Percentiles rank a stretch among this genome's conserved stretches.
Conservation (phyloP, 768 basidiomycete genomes). For the Serendipita vermifera region DNA sequence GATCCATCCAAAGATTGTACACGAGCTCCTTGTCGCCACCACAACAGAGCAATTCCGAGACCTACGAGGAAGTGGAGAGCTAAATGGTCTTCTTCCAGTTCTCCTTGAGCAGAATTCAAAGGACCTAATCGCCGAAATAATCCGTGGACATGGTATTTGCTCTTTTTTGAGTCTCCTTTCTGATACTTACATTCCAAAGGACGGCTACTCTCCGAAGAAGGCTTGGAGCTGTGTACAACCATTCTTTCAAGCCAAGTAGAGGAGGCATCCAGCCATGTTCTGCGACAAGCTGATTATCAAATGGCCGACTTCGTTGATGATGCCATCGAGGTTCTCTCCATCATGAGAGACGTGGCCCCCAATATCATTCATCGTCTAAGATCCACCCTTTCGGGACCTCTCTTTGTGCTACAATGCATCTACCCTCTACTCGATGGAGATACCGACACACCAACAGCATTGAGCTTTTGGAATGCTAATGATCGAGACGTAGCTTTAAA, state of each 20-base stretch:
- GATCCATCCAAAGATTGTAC: constrained; percentile 24
- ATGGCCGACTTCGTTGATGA: not conserved
- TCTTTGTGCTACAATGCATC: constrained; percentile 1
- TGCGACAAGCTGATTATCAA: not conserved
- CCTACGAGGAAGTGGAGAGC: too few relatives aligned
- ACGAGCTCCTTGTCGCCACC: constrained; percentile 31
- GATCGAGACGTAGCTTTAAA: not conserved
- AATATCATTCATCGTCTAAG: not conserved
- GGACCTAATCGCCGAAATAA: too few relatives aligned
- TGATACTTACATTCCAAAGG: too few relatives aligned
- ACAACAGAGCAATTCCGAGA: too few relatives aligned
- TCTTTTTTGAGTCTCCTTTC: too few relatives aligned
- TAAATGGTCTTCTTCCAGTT: too few relatives aligned
- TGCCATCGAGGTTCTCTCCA: not conserved
- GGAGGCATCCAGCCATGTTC: not conserved
- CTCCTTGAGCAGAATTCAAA: too few relatives aligned
- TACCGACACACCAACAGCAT: not conserved
- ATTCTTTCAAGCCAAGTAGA: not conserved
- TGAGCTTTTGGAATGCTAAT: not conserved
- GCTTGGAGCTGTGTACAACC: not conserved
- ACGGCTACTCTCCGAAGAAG: not conserved
- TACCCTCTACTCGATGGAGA: not conserved
- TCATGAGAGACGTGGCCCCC: not conserved
- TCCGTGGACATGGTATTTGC: too few relatives aligned
- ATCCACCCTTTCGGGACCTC: not conserved